These are phyloP conservation scores for Tylopilus sp. DNA, from an alignment of 768 basidiomycete species.

Conservation along the genomic window DNA sequence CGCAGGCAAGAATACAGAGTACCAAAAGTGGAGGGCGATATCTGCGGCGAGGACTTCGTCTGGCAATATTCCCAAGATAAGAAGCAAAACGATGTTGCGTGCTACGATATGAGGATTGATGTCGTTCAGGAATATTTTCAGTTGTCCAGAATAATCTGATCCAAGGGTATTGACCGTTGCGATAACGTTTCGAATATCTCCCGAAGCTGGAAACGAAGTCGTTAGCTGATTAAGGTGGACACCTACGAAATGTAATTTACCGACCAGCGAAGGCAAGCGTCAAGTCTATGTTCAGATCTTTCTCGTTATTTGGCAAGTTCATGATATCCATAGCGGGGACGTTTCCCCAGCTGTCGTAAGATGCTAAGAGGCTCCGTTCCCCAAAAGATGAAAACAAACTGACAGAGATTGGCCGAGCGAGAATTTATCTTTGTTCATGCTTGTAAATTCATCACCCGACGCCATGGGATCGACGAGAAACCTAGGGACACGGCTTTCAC, in stretches of 20 bases:
- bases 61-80: conserved; percentile 36
- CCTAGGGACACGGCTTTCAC: conserved; percentile 18
- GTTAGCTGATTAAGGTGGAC: neutral
- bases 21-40: conserved; percentile 47
- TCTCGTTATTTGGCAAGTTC: conserved; percentile 25
- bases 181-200: conserved; percentile 45
- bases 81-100: conserved; percentile 42
- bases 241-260: neutral
- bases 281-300: conserved; percentile 14
- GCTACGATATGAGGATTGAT: conserved; percentile 24
- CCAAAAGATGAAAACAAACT: neutral
- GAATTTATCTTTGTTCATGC: conserved; percentile 23
- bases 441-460: conserved; percentile 7
- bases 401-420: conserved; percentile 26
- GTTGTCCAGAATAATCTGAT: conserved; percentile 35
- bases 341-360: conserved; percentile 31
- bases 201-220: conserved; percentile 44
- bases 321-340: conserved; percentile 34
- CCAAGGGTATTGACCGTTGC: conserved; percentile 43
- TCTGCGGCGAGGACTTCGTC: conserved; percentile 38
- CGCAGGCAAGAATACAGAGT: conserved; percentile 40
- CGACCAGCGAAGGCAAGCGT: conserved; percentile 25
- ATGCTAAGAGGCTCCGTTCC: neutral
- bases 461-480: conserved; percentile 14
- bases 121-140: conserved; percentile 44